These are phyloP conservation scores for Escallonia rubra DNA, from an alignment of 129 eudicot genomes.

Conservation along the genomic window DNA sequence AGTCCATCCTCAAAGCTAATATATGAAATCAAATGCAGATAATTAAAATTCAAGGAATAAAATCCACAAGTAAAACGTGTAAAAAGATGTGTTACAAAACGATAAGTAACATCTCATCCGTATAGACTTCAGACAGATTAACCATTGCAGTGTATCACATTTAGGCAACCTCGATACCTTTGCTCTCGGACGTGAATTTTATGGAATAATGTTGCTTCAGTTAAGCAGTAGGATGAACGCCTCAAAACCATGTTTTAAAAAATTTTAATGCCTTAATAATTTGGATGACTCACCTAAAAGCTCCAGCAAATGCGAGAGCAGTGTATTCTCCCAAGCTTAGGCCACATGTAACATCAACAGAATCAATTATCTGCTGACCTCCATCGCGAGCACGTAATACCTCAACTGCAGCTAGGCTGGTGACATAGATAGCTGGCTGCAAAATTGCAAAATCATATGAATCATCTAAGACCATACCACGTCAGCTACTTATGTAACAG, in stretches of 20 bases:
- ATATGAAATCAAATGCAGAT: not conserved
- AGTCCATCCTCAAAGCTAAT: conserved; percentile 95
- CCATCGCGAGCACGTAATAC: conserved; percentile 90
- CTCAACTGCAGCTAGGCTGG: conserved; percentile 95
- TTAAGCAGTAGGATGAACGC: too few species aligned
- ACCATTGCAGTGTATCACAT: too few species aligned
- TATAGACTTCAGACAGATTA: too few species aligned
- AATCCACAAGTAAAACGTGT: not conserved
- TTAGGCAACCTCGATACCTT: too few species aligned
- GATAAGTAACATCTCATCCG: too few species aligned
- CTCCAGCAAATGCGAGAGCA: conserved; percentile 97
- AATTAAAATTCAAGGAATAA: not conserved
- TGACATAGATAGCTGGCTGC: conserved; percentile 97
- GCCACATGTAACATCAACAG: conserved; percentile 96
- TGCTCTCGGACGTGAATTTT: too few species aligned
- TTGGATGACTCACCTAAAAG: conserved; percentile 56
- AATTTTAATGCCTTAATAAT: not conserved
- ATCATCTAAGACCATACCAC: not conserved
- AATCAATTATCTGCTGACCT: conserved; percentile 88
- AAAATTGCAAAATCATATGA: conserved; percentile 5
- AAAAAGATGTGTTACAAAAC: not conserved
- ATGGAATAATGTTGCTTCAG: too few species aligned
- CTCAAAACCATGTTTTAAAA: too few species aligned
- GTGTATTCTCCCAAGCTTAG: conserved; percentile 98
- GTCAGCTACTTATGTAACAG: not conserved